These are phyloP conservation scores for Claviceps arundinis DNA, from an alignment of 2,329 filamentous ascomycete genomes.

Conservation along the genomic window DNA sequence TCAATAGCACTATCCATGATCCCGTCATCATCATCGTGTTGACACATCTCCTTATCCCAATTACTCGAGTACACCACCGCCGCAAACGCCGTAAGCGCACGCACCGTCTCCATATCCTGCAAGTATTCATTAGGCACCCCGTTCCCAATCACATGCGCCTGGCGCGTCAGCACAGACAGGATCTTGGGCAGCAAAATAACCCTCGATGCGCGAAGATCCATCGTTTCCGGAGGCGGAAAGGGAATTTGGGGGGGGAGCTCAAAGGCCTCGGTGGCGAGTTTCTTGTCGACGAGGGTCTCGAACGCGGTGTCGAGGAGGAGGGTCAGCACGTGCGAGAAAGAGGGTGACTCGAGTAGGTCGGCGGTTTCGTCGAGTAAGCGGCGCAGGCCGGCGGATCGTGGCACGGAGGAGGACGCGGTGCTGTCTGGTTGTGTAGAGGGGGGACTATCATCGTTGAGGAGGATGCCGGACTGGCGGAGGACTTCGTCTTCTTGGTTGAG, in stretches of 20 bases:
- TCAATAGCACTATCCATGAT: slow-evolving; percentile 25
- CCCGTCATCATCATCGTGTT: slow-evolving; percentile 23
- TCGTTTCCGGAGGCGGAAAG: slow-evolving; percentile 34
- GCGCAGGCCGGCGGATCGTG: slow-evolving; percentile 51
- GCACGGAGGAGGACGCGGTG: slow-evolving; percentile 21
- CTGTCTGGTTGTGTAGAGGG: slow-evolving; percentile 13
- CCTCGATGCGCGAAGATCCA: slow-evolving; percentile 45
- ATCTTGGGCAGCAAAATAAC: slow-evolving; percentile 66
- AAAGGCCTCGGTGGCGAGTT: slow-evolving; percentile 68
- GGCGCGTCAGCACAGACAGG: slow-evolving; percentile 76
- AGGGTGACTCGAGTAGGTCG: slow-evolving; percentile 86
- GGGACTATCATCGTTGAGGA: slow-evolving; percentile 38
- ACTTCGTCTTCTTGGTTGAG: slow-evolving; percentile 68
- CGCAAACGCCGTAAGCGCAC: slow-evolving; percentile 69
- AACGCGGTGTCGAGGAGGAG: slow-evolving; percentile 81
- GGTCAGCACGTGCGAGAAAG: slow-evolving; percentile 76
- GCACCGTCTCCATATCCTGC: slow-evolving; percentile 61
- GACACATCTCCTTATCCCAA: slow-evolving; percentile 53
- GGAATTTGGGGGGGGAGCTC: slow-evolving; percentile 31
- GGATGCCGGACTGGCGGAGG: slow-evolving; percentile 72
- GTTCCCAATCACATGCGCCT: slow-evolving; percentile 80
- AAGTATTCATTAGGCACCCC: slow-evolving; percentile 61
- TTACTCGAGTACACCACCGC: slow-evolving; percentile 82
- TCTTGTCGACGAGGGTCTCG: slow-evolving; percentile 67
- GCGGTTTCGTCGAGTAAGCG: slow-evolving; percentile 89